A percentile compares a stretch with the other conserved stretches of the same genome.
phyloP scores from a whole-genome alignment of 495 filamentous ascomycete species.

The Letharia lupina region DNA sequence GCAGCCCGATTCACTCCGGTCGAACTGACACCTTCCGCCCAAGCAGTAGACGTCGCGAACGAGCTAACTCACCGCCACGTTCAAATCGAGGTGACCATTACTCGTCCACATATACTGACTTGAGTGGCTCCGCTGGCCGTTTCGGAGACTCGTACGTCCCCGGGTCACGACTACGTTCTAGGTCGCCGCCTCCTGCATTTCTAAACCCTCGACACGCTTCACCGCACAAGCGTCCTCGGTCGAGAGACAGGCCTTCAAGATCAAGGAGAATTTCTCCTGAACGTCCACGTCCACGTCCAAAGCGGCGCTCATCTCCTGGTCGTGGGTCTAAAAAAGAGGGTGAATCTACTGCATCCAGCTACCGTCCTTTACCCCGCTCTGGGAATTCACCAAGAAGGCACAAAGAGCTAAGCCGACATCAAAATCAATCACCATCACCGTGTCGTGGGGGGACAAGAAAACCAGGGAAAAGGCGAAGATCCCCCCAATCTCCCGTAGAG shows the following conservation, averaged over 20 bases:
- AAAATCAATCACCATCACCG: not conserved
- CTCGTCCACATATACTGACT: slow-evolving; percentile 11
- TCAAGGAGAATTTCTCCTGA: slow-evolving; percentile 12
- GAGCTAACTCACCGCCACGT: slow-evolving; percentile 15
- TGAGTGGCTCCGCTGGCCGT: slow-evolving; percentile 5
- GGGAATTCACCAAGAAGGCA: slow-evolving; percentile 7
- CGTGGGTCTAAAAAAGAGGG: slow-evolving; percentile 6
- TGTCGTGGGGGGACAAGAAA: slow-evolving; percentile 1
- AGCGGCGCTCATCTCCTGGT: slow-evolving; percentile 8
- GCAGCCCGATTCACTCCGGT: slow-evolving; percentile 19
- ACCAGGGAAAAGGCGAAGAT: not conserved
- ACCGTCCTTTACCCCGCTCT: slow-evolving; percentile 7
- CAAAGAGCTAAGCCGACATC: slow-evolving; percentile 3
- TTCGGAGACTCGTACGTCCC: slow-evolving; percentile 26
- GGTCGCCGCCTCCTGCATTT: slow-evolving; percentile 16
- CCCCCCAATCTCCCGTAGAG: slow-evolving; percentile 2
- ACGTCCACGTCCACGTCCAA: slow-evolving; percentile 16
- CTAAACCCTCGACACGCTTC: slow-evolving; percentile 9
- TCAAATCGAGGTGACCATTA: slow-evolving; percentile 19
- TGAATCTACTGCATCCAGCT: slow-evolving; percentile 6
- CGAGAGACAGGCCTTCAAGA: slow-evolving; percentile 13
- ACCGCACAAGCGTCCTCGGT: slow-evolving; percentile 18
- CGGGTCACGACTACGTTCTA: slow-evolving; percentile 15
- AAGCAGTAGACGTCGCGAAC: slow-evolving; percentile 18
- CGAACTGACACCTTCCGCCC: slow-evolving; percentile 15